Conservation (phyloP, 2,329 filamentous ascomycete species). For the Penicillium concentricum region DNA sequence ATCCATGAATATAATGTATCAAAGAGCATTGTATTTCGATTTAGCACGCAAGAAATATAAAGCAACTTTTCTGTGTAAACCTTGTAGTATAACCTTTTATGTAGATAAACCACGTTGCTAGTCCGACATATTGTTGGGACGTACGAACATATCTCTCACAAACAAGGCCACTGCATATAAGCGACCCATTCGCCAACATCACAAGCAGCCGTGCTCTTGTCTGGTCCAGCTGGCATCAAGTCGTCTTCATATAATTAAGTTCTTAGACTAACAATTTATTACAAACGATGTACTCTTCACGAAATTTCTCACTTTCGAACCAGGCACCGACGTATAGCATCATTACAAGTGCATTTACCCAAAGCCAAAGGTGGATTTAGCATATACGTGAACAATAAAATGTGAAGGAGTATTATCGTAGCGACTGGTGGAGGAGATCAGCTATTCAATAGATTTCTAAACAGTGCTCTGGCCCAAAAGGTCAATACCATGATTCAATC, state of each 20-base stretch:
- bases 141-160: not conserved
- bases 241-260: not conserved
- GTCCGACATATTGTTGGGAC: not conserved
- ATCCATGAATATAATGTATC: not conserved
- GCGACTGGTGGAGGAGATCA: too few relatives aligned
- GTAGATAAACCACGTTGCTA: not conserved
- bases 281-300: too few relatives aligned
- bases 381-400: too few relatives aligned
- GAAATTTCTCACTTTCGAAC: too few relatives aligned
- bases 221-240: not conserved
- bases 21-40: not conserved
- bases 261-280: not conserved
- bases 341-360: too few relatives aligned
- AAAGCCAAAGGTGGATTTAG: too few relatives aligned
- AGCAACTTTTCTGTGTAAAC: not conserved
- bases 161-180: not conserved
- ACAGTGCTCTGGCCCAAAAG: not conserved
- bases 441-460: not conserved
- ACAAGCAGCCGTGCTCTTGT: not conserved
- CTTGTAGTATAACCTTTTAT: too few relatives aligned
- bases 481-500: not conserved
- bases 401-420: too few relatives aligned
- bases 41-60: too few relatives aligned
- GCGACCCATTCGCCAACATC: not conserved
- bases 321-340: too few relatives aligned